Evolutionary conservation across 345 rosid species (phyloP).

Genomic region (Hibiscus syriacus): DNA sequence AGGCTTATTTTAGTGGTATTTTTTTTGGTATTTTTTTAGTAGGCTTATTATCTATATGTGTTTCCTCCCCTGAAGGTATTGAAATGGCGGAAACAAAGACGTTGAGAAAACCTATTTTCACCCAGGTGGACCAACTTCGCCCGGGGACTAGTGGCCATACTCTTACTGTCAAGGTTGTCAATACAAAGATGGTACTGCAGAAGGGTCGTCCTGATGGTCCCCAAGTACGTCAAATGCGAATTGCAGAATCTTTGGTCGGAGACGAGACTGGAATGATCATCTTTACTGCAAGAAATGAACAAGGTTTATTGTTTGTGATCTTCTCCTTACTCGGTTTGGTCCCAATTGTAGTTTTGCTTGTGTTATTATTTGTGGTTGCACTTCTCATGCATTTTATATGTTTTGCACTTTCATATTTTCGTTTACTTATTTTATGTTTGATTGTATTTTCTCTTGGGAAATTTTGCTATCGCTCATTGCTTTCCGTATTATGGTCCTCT

Average conservation of each 20-base stretch:
- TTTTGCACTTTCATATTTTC: neutral
- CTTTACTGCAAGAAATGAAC: constrained; percentile 88
- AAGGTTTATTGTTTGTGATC: constrained; percentile 37
- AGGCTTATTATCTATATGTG: neutral
- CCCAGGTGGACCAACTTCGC: constrained; percentile 78
- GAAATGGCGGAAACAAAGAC: constrained; percentile 74
- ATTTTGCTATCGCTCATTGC: neutral
- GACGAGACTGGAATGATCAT: constrained; percentile 86
- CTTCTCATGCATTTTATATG: neutral
- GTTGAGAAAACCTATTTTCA: constrained; percentile 74
- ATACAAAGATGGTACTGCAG: constrained; percentile 66
- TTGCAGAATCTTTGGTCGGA: constrained; percentile 85
- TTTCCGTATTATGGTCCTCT: neutral
- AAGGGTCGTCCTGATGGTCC: constrained; percentile 70
- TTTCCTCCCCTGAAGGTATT: constrained; percentile 13
- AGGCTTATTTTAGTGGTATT: neutral
- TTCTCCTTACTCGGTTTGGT: neutral
- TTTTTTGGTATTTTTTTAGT: neutral
- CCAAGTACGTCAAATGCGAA: constrained; percentile 64
- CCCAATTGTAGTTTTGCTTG: neutral
- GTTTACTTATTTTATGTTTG: neutral
- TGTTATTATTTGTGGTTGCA: neutral
- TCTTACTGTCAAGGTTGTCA: constrained; percentile 72
- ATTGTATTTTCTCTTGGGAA: neutral
- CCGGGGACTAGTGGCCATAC: constrained; percentile 84